These are phyloP conservation scores for Geotrichum australiense DNA, from an alignment of 1,139 yeast genomes.

Conservation along the genomic window DNA sequence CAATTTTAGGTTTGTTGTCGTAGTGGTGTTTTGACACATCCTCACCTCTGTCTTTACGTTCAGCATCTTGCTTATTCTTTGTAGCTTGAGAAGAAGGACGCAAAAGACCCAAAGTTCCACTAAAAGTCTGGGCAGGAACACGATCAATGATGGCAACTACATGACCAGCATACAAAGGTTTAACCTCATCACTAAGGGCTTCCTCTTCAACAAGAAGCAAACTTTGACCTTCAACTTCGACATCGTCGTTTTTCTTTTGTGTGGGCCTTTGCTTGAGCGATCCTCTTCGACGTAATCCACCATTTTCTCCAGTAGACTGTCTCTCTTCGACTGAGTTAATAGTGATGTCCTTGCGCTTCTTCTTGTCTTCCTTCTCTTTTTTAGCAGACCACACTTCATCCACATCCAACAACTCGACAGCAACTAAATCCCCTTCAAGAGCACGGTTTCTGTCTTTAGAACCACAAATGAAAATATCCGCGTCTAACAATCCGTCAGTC, in stretches of 20 bases:
- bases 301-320: constrained; percentile 37
- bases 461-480: constrained; percentile 95
- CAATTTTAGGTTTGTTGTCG: constrained; percentile 73
- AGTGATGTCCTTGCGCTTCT: constrained; percentile 71
- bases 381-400: constrained; percentile 98
- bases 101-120: constrained; percentile 82
- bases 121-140: constrained; percentile 89
- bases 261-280: constrained; percentile 93
- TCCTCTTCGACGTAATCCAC: constrained; percentile 69
- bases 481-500: constrained; percentile 90
- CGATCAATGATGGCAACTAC: constrained; percentile 97
- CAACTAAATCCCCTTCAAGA: constrained; percentile 91
- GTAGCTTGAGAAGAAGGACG: constrained; percentile 96
- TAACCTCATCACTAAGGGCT: constrained; percentile 85
- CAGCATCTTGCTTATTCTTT: constrained; percentile 60
- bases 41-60: constrained; percentile 44
- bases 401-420: constrained; percentile 86
- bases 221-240: constrained; percentile 97
- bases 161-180: constrained; percentile 95
- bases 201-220: constrained; percentile 88
- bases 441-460: constrained; percentile 99
- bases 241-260: constrained; percentile 97
- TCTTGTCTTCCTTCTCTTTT: constrained; percentile 94
- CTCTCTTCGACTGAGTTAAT: constrained; percentile 24
- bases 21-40: constrained; percentile 26